Conservation (phyloP, 1,139 yeast genomes). For the Pichia sp. region DNA sequence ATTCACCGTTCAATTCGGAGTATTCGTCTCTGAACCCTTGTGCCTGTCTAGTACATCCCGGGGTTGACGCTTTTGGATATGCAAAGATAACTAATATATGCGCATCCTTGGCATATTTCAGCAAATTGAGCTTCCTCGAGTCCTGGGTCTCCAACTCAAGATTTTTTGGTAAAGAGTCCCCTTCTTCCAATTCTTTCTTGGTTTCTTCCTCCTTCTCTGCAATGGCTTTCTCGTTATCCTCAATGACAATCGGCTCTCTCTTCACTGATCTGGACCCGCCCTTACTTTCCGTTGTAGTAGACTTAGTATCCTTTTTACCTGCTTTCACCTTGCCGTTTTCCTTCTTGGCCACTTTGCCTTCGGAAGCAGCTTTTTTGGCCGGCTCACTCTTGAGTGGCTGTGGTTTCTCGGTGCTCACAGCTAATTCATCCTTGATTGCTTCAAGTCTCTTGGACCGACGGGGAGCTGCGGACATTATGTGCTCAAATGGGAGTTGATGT, state of each 20-base stretch:
- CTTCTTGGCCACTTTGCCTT: not conserved
- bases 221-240: conserved; percentile 3
- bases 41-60: conserved; percentile 93
- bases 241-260: not conserved
- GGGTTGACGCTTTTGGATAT: conserved; percentile 90
- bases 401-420: conserved; percentile 1
- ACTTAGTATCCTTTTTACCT: not conserved
- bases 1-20: conserved; percentile 41
- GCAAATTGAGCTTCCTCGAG: conserved; percentile 51
- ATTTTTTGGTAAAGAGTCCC: conserved; percentile 66
- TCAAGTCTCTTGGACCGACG: conserved; percentile 24
- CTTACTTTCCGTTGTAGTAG: not conserved
- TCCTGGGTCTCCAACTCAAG: conserved; percentile 62
- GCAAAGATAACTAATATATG: conserved; percentile 63
- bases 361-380: conserved; percentile 1
- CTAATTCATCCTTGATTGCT: conserved; percentile 10
- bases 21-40: conserved; percentile 76
- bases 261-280: not conserved
- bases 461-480: not conserved
- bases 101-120: conserved; percentile 42
- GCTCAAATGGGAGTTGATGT: not conserved
- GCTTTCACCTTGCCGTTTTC: not conserved
- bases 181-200: conserved; percentile 41
- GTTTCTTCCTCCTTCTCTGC: conserved; percentile 12
- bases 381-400: not conserved